A percentile compares a stretch with the other conserved stretches of the same genome.
These are phyloP conservation scores for Penstemon davidsonii DNA, from an alignment of 257 asterid species.

Conservation along the genomic window DNA sequence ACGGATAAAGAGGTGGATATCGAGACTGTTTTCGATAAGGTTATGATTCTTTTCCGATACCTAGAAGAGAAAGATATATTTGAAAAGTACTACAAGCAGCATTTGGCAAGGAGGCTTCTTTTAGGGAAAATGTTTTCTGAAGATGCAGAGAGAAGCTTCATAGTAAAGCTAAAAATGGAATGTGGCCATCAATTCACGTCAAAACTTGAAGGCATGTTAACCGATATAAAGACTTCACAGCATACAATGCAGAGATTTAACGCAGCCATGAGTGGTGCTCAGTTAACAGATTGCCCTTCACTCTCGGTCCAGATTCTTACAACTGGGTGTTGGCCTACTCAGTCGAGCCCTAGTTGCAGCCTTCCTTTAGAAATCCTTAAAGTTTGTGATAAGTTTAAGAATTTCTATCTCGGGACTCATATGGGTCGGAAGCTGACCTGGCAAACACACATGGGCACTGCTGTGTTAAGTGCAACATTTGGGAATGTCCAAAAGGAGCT, in stretches of 20 bases:
- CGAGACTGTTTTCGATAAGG: slow-evolving; percentile 57
- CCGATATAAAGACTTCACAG: slow-evolving; percentile 69
- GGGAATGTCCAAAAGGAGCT: slow-evolving; percentile 56
- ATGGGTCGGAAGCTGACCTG: slow-evolving; percentile 57
- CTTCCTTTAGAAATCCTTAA: slow-evolving; percentile 48
- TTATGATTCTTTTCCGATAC: slow-evolving; percentile 64
- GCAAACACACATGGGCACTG: slow-evolving; percentile 70
- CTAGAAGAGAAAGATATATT: slow-evolving; percentile 73
- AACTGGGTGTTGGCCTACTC: slow-evolving; percentile 71
- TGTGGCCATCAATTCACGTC: slow-evolving; percentile 74
- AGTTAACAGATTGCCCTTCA: slow-evolving; percentile 41
- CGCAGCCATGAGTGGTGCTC: slow-evolving; percentile 35
- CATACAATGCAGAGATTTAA: slow-evolving; percentile 64
- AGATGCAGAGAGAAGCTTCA: slow-evolving; percentile 65
- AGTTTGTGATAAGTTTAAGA: slow-evolving; percentile 54
- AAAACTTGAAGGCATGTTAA: slow-evolving; percentile 68
- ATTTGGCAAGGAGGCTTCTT: slow-evolving; percentile 61
- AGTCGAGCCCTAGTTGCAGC: slow-evolving; percentile 51
- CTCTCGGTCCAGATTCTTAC: slow-evolving; percentile 62
- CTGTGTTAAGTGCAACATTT: slow-evolving; percentile 51
- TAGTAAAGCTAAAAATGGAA: slow-evolving; percentile 64
- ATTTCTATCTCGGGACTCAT: slow-evolving; percentile 66
- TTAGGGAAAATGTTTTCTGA: slow-evolving; percentile 60
- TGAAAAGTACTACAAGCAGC: slow-evolving; percentile 68
- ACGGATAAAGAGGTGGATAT: slow-evolving; percentile 63